Evolutionary conservation across 2,329 filamentous ascomycete genomes (phyloP).

Genomic region (Ophiostoma pallidulum): DNA sequence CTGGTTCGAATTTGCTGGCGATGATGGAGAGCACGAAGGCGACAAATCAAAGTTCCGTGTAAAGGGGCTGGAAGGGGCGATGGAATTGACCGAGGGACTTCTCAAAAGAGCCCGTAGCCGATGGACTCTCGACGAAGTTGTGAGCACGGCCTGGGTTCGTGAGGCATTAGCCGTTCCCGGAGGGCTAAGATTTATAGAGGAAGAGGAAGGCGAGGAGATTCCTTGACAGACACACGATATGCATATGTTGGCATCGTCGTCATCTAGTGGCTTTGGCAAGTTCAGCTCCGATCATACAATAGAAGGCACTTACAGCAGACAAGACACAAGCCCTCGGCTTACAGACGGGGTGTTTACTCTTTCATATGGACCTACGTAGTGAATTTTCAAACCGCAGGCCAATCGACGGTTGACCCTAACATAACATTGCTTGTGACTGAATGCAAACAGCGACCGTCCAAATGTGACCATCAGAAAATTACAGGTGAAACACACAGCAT

Average conservation of each 20-base stretch:
- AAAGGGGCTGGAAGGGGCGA: conserved; percentile 61
- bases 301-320: no score
- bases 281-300: no score
- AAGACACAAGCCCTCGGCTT: no score
- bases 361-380: no score
- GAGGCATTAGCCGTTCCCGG: conserved; percentile 61
- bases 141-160: conserved; percentile 64
- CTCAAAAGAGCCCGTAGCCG: conserved; percentile 74
- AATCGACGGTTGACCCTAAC: no score
- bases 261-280: no score
- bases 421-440: no score
- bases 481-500: conserved; percentile 11
- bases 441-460: no score
- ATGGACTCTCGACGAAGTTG: conserved; percentile 66
- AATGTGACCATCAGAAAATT: not conserved
- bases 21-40: conserved; percentile 77
- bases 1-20: conserved; percentile 78
- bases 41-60: conserved; percentile 48
- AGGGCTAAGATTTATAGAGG: conserved; percentile 50
- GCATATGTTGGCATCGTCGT: no score
- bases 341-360: no score
- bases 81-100: conserved; percentile 72
- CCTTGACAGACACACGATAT: not conserved
- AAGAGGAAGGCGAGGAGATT: conserved; percentile 47
- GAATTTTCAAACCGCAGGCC: no score